Percentiles rank a stretch among this genome's conserved stretches.
Evolutionary conservation across 768 basidiomycete genomes (phyloP).

Genomic region (Suillus variegatus): DNA sequence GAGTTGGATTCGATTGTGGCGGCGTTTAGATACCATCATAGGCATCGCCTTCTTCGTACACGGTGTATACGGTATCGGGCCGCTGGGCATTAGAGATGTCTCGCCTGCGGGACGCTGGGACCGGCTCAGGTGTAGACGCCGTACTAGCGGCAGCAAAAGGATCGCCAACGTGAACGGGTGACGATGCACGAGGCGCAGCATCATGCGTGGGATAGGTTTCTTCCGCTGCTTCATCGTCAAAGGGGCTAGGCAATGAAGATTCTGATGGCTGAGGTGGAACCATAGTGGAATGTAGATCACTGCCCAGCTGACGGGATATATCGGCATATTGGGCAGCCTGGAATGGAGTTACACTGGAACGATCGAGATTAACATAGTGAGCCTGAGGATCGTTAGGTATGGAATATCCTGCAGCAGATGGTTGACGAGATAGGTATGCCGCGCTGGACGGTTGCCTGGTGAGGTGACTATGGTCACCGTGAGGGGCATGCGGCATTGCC

Average conservation of each 20-base stretch:
- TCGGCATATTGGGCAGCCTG: slow-evolving; percentile 77
- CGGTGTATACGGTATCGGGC: slow-evolving; percentile 49
- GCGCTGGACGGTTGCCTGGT: slow-evolving; percentile 24
- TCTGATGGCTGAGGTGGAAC: slow-evolving; percentile 25
- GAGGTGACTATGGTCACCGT: slow-evolving; percentile 28
- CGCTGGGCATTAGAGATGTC: slow-evolving; percentile 27
- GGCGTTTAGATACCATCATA: slow-evolving; percentile 62
- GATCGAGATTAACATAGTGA: slow-evolving; percentile 64
- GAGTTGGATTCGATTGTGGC: neutral
- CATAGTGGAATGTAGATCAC: slow-evolving; percentile 23
- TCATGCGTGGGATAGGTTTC: neutral
- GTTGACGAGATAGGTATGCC: slow-evolving; percentile 23
- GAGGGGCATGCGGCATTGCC: slow-evolving; percentile 22
- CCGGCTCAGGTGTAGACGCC: slow-evolving; percentile 13
- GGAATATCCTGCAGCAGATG: slow-evolving; percentile 13
- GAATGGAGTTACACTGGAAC: slow-evolving; percentile 73
- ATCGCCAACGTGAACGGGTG: slow-evolving; percentile 28
- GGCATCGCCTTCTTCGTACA: slow-evolving; percentile 66
- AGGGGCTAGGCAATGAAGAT: slow-evolving; percentile 28
- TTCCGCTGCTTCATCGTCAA: slow-evolving; percentile 21
- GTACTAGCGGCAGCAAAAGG: slow-evolving; percentile 14
- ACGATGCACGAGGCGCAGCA: slow-evolving; percentile 29
- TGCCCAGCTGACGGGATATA: slow-evolving; percentile 59
- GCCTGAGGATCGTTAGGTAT: slow-evolving; percentile 25
- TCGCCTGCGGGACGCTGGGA: slow-evolving; percentile 13